Evolutionary conservation across 352 stramenopile species (phyloP).

Genomic region (Discostella stelligera): DNA sequence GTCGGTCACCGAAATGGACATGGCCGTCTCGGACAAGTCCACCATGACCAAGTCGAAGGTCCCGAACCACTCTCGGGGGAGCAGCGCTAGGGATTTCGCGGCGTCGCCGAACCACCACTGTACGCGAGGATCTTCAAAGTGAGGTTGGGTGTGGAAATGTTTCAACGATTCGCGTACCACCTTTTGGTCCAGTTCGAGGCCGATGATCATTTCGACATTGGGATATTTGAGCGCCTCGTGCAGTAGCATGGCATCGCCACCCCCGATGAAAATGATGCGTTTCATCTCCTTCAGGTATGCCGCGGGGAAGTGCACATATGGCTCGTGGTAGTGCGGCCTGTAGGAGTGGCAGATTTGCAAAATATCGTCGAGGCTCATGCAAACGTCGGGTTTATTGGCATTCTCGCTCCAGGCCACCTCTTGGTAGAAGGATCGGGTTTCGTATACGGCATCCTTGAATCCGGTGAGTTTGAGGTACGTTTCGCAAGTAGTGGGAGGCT

Average conservation of each 20-base stretch:
- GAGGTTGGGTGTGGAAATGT: slow-evolving; percentile 68
- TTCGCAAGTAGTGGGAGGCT: slow-evolving; percentile 46
- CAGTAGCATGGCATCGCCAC: slow-evolving; percentile 73
- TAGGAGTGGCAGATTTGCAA: slow-evolving; percentile 72
- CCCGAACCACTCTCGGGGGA: slow-evolving; percentile 72
- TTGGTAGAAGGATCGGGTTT: slow-evolving; percentile 45
- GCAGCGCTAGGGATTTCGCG: slow-evolving; percentile 63
- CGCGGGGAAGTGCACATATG: slow-evolving; percentile 64
- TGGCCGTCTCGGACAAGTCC: slow-evolving; percentile 73
- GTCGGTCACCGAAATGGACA: slow-evolving; percentile 64
- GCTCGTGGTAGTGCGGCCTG: slow-evolving; percentile 71
- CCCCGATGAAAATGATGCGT: slow-evolving; percentile 65
- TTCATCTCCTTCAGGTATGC: slow-evolving; percentile 65
- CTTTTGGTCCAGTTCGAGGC: slow-evolving; percentile 74
- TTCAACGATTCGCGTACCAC: slow-evolving; percentile 63
- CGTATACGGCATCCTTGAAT: slow-evolving; percentile 51
- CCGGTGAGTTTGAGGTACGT: slow-evolving; percentile 40
- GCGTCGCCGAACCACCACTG: slow-evolving; percentile 83
- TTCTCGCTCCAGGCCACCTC: slow-evolving; percentile 51
- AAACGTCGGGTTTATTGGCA: slow-evolving; percentile 45
- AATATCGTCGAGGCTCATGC: slow-evolving; percentile 64
- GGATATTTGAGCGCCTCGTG: slow-evolving; percentile 76
- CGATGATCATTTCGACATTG: slow-evolving; percentile 63
- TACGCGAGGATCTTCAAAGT: slow-evolving; percentile 71
- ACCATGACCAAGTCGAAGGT: slow-evolving; percentile 81